phyloP scores from a whole-genome alignment of 2,329 filamentous ascomycete species.

The Aspergillus thermomutatus region DNA sequence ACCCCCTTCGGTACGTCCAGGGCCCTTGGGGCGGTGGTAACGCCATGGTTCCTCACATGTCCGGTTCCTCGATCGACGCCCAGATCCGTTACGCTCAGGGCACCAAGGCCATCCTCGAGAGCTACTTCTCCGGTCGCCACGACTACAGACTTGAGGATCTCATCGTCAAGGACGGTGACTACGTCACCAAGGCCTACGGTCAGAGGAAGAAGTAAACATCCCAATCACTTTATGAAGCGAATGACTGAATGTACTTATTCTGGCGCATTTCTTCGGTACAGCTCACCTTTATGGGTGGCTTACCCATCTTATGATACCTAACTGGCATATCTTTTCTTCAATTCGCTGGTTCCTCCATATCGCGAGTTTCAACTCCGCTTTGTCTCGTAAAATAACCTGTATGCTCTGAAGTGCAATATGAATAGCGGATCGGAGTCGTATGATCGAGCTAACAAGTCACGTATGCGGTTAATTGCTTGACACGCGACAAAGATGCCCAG shows the following conservation, averaged over 20 bases:
- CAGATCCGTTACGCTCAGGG: conserved; percentile 88
- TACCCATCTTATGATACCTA: conserved; percentile 1
- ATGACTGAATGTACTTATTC: conserved; percentile 7
- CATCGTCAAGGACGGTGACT: conserved; percentile 85
- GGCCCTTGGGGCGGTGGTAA: conserved; percentile 96
- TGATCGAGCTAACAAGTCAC: neutral
- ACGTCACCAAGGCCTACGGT: conserved; percentile 91
- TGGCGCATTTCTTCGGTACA: conserved; percentile 8
- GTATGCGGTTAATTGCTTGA: neutral
- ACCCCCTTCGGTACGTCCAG: conserved; percentile 87
- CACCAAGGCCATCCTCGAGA: conserved; percentile 84
- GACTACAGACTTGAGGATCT: conserved; percentile 90
- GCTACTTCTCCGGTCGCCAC: conserved; percentile 81
- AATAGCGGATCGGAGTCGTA: neutral
- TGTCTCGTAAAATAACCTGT: too few species aligned
- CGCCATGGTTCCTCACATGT: conserved; percentile 99
- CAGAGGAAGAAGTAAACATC: conserved; percentile 51
- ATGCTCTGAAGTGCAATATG: conserved; percentile 3
- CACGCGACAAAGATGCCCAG: neutral
- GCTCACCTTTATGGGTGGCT: neutral
- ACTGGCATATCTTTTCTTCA: neutral
- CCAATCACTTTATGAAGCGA: conserved; percentile 9
- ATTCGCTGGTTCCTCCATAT: neutral
- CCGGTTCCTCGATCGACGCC: conserved; percentile 95
- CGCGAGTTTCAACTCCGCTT: too few species aligned